These are phyloP conservation scores for Salix purpurea DNA, from an alignment of 345 rosid species.

Conservation along the genomic window DNA sequence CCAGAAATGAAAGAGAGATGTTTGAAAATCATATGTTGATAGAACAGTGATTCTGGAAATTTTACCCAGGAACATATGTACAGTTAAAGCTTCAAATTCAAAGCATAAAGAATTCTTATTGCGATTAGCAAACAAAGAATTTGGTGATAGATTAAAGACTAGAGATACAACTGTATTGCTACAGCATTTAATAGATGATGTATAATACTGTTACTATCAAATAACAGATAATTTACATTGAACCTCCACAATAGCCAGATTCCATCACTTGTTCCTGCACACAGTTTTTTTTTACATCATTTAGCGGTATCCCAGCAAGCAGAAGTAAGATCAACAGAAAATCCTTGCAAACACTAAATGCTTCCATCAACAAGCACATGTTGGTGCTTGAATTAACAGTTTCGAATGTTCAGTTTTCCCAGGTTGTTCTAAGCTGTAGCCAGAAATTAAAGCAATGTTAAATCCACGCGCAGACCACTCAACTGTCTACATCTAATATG, in stretches of 20 bases:
- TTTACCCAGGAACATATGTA: background rate
- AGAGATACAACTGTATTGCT: background rate
- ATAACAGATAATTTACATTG: background rate
- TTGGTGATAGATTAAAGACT: background rate
- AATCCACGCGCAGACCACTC: background rate
- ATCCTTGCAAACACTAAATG: background rate
- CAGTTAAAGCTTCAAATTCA: background rate
- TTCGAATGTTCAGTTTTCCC: background rate
- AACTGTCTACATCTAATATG: background rate
- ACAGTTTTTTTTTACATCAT: background rate
- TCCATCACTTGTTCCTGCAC: background rate
- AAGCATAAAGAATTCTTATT: background rate
- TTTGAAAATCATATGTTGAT: background rate
- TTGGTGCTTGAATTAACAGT: background rate
- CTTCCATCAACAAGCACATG: background rate
- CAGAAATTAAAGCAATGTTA: background rate
- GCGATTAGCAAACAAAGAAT: background rate
- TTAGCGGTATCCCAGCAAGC: background rate
- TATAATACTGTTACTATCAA: background rate
- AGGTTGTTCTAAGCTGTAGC: background rate
- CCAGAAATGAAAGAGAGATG: background rate
- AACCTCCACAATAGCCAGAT: background rate
- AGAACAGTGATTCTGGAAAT: background rate
- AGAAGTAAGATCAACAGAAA: background rate
- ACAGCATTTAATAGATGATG: background rate